Conservation (phyloP, 306 rosid species). For the Fagus crenata region DNA sequence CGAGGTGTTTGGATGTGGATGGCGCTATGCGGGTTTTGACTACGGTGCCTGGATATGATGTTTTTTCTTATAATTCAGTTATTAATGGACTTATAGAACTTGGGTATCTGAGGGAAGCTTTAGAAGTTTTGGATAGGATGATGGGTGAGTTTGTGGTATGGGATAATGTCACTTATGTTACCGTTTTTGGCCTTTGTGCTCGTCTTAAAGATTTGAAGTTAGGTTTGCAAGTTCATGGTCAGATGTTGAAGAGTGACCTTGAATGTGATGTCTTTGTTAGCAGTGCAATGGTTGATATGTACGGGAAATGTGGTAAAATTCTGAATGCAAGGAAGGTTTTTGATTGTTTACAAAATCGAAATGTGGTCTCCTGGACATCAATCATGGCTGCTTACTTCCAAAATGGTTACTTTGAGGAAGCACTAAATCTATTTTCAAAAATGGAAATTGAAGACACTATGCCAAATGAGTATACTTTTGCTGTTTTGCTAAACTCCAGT, state of each 20-base stretch:
- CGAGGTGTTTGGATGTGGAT: constrained; percentile 39
- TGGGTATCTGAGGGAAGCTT: constrained; percentile 37
- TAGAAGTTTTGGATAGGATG: constrained; percentile 50
- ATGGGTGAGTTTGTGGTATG: constrained; percentile 35
- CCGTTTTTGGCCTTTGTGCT: constrained; percentile 55
- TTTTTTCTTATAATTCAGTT: constrained; percentile 51
- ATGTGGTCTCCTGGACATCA: constrained; percentile 65
- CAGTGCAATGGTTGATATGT: constrained; percentile 63
- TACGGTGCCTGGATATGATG: constrained; percentile 35
- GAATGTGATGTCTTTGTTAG: constrained; percentile 46
- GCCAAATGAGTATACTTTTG: constrained; percentile 58
- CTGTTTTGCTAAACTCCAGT: constrained; percentile 57
- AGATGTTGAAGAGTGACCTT: constrained; percentile 39
- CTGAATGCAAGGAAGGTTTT: constrained; percentile 45
- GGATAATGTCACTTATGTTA: constrained; percentile 56
- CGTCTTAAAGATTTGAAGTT: constrained; percentile 48
- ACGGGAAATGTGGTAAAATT: constrained; percentile 60
- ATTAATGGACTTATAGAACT: constrained; percentile 47
- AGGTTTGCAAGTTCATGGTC: constrained; percentile 55
- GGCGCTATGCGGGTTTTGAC: constrained; percentile 51
- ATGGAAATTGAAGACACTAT: constrained; percentile 46
- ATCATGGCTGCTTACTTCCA: constrained; percentile 59
- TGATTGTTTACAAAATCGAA: constrained; percentile 36
- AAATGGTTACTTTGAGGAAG: constrained; percentile 59
- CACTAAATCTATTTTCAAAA: constrained; percentile 40